Evolutionary conservation across 345 rosid species (phyloP), one percentile per base, ranked within the genome.

Genomic region (Atalantia buxifolia): DNA sequence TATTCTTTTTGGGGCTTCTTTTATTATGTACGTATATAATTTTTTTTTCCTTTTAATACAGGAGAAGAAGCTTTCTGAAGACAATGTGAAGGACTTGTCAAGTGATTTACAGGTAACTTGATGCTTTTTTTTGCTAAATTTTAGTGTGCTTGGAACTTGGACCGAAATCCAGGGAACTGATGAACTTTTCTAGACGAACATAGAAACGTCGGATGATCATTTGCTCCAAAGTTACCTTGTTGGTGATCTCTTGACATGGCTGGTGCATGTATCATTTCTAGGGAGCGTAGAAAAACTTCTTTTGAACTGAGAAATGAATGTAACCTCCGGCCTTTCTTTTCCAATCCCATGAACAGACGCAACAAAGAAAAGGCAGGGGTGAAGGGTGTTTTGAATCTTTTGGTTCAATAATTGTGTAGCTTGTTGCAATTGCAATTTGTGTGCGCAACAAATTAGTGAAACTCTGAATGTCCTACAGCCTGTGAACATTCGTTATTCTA

Each of bases 31-130:
- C 13, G 3, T 12, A 45, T 3, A 45, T 13, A 13, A 28, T 28
- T 36, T 66, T 13, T 66, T 12, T 72, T 28, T 66, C 1, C 4
- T 45, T 61, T 66, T 66, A 16, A 21, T 48, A 19, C 85, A 95
- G 99, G 98, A 95, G 79, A 95, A 93, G 84, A 93, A 95, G 89
- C 95, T 95, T 14, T 95, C 99, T 19, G 99, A 95, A 87, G 99
- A 95, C 90, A 95, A 93, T 74, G 92, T 88, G 84, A 95, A 92
- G 83, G 99, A 91, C 88, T 85, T 93, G 77, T 93, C 98, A 62
- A 83, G 87, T 81, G 99, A 92, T 84, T 82, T 95, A 83, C 96
- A 93, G 97, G 99, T 95, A 82, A 81, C 30, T 61, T 77, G 31
- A 75, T 67, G 56, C 57, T 5, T 53, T 53, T 16, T 22, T 53